Percentiles rank a stretch among this genome's conserved stretches.
These are phyloP conservation scores for Teratosphaeria zuluensis DNA, from an alignment of 2,329 filamentous ascomycete genomes.

Conservation along the genomic window DNA sequence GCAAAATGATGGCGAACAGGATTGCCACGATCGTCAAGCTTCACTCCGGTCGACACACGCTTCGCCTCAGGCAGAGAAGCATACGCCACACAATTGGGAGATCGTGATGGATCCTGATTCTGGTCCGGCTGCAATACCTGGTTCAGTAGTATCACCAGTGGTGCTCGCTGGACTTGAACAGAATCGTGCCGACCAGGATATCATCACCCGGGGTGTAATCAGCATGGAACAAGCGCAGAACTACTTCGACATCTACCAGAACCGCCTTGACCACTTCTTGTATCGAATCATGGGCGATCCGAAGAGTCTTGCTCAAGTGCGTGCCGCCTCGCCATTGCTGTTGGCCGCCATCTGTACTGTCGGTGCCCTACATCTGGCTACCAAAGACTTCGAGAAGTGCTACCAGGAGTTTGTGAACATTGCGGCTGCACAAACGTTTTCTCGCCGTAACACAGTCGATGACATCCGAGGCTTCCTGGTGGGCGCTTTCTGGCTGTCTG, in stretches of 20 bases:
- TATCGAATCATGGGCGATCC: constrained; percentile 26
- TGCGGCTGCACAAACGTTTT: constrained; percentile 20
- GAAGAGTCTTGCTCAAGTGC: constrained; percentile 17
- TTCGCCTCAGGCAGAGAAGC: constrained; percentile 15
- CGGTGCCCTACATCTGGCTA: constrained; percentile 21
- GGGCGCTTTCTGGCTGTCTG: constrained; percentile 31
- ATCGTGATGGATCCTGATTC: constrained; percentile 30
- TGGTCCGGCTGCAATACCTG: constrained; percentile 28
- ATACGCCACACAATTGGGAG: constrained; percentile 24
- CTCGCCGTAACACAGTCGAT: constrained; percentile 17
- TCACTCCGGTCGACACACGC: constrained; percentile 5
- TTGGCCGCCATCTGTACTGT: constrained; percentile 28
- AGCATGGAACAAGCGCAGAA: constrained; percentile 18
- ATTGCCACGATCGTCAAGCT: constrained; percentile 1
- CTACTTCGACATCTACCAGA: constrained; percentile 23
- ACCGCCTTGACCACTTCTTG: constrained; percentile 24
- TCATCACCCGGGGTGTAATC: constrained; percentile 20
- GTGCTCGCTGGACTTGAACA: constrained; percentile 16
- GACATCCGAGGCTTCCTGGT: constrained; percentile 27
- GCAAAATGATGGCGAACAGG: constrained; percentile 11
- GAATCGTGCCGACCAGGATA: constrained; percentile 18
- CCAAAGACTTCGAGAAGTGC: constrained; percentile 19
- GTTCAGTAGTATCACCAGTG: constrained; percentile 20
- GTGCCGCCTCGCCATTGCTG: constrained; percentile 23
- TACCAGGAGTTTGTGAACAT: constrained; percentile 23